Conservation (phyloP, 495 filamentous ascomycete species). For the Trichoderma virens region DNA sequence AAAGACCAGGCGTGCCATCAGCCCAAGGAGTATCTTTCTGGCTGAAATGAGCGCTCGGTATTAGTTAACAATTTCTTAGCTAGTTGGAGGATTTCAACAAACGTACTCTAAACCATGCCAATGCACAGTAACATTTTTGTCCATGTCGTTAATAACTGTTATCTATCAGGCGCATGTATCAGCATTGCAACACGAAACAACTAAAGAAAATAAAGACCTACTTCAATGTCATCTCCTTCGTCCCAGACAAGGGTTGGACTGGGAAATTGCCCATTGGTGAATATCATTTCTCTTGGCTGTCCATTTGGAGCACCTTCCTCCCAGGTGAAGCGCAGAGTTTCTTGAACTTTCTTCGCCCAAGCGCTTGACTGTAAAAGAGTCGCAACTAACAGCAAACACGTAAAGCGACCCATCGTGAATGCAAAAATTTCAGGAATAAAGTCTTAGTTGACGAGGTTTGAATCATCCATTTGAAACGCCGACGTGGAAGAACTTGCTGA, state of each 20-base stretch:
- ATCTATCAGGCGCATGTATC: neutral
- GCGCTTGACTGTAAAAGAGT: neutral
- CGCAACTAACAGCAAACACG: neutral
- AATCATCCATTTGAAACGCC: neutral
- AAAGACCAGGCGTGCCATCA: neutral
- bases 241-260: conserved; percentile 1
- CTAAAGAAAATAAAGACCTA: neutral
- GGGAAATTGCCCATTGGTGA: neutral
- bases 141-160: neutral
- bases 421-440: neutral
- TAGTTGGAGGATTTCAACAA: neutral
- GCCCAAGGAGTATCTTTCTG: neutral
- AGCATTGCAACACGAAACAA: neutral
- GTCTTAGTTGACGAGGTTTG: neutral
- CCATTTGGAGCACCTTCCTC: neutral
- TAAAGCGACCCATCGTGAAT: neutral
- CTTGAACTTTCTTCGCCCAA: neutral
- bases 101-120: neutral
- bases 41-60: neutral
- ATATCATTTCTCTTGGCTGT: neutral
- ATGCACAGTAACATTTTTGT: neutral
- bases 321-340: neutral
- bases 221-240: neutral
- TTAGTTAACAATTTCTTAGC: neutral
- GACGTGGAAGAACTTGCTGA: neutral